Percentiles rank a stretch among this genome's conserved stretches.
phyloP scores from a whole-genome alignment of 208 protist genomes.

The Acanthamoeba comandoni region DNA sequence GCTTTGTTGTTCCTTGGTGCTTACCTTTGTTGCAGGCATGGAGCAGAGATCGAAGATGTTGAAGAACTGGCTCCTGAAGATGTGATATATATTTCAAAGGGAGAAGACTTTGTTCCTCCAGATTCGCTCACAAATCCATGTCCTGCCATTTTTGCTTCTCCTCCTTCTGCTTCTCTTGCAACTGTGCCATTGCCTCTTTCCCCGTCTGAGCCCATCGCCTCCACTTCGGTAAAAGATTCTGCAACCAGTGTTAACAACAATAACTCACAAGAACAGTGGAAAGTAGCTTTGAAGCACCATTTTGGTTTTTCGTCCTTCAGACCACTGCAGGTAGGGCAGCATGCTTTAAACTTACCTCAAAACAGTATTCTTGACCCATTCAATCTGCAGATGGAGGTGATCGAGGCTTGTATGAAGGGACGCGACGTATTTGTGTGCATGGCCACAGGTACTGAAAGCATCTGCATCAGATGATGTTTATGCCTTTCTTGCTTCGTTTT shows the following conservation, averaged over 20 bases:
- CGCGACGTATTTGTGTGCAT: constrained; percentile 14
- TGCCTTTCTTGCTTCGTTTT: too few species aligned
- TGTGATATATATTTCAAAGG: constrained; percentile 13
- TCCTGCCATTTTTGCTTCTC: too few species aligned
- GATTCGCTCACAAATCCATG: background rate
- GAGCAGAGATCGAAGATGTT: constrained; percentile 23
- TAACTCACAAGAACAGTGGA: too few species aligned
- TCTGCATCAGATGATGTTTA: too few species aligned
- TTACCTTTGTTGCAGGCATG: background rate
- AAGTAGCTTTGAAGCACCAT: constrained; percentile 23
- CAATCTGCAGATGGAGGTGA: background rate
- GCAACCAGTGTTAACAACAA: too few species aligned
- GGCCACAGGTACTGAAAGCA: too few species aligned
- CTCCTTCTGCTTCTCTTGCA: too few species aligned
- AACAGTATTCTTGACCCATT: background rate
- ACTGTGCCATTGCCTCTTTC: too few species aligned
- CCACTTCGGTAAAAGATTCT: too few species aligned
- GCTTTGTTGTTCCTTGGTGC: background rate
- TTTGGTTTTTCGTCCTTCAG: constrained; percentile 27
- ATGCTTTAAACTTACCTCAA: too few species aligned
- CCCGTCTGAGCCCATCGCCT: too few species aligned
- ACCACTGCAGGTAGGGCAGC: constrained; percentile 9
- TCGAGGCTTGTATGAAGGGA: background rate
- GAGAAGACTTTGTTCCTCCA: constrained; percentile 2
- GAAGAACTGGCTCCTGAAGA: constrained; percentile 22